Evolutionary conservation across 2,329 filamentous ascomycete genomes (phyloP), one percentile per base, ranked within the genome.

Genomic region (Ophiognomonia clavigignenti-juglandacearum): DNA sequence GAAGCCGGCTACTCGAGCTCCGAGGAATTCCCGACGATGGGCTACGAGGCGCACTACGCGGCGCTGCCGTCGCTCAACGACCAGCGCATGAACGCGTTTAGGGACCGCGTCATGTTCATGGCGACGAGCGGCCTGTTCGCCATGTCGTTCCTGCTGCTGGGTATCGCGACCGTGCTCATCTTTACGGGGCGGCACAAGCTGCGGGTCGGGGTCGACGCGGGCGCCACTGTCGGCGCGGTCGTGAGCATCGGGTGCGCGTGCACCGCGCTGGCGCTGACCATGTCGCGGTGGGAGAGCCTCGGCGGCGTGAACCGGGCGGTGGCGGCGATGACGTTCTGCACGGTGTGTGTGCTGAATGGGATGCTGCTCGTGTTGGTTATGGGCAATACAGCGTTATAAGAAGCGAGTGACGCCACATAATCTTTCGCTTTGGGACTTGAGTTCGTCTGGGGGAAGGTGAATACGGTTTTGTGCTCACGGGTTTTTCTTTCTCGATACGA

Each of bases 201-300:
- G 54, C 73, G 77, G 4, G 72, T 81, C n/a, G 81, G 88, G 61
- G 87, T 92, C 4, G 85, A 91, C 57, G 79, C 78, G 0, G 86
- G 83, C 8, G 84, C 87, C 2, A 73, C 86, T 1, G 71, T 88
- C 34, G 86, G 85, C 9, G 81, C 85, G 14, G 73, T 86, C 26
- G 72, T 78, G 24, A 86, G 83, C 53, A 61, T 90, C 34, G 73
- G 82, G 50, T 82, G 82, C 56, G 80, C 79, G 1, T 78, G 81
- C 39, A 69, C 76, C 11, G 85, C 75, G 1, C 69, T 88, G 6
- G 79, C 75, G 27, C 73, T 77, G 60, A 74, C 78, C 53, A 61
- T 83, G 11, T 75, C 76, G 42, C 71, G 80, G 29, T 64, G 68
- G 34, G 72, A 75, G 40, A 60, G 57, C 13, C 56, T 77, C 8